A percentile compares a stretch with the other conserved stretches of the same genome.
Conservation (phyloP, 139 green algal species). For the Yamagishiella unicocca region DNA sequence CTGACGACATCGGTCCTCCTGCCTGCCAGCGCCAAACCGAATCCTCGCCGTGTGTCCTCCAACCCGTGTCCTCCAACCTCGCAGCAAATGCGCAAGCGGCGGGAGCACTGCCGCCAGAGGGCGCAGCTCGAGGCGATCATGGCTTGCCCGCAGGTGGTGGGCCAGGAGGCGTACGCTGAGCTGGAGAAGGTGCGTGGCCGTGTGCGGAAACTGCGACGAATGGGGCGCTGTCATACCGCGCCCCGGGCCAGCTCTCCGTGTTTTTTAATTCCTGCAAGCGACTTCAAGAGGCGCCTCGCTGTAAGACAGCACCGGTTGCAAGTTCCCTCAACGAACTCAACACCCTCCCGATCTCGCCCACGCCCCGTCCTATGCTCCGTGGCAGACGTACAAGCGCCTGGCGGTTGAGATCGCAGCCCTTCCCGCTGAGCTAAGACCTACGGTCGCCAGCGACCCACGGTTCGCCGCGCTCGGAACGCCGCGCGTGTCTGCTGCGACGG, state of each 20-base stretch:
- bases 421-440: neutral
- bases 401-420: neutral
- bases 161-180: neutral
- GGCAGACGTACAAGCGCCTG: neutral
- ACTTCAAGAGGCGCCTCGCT: neutral
- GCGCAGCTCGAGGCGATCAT: constrained; percentile 17
- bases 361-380: neutral
- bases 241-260: neutral
- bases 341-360: neutral
- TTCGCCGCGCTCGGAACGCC: neutral
- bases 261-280: neutral
- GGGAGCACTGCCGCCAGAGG: constrained; percentile 12
- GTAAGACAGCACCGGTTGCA: no score
- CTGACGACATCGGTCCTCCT: neutral
- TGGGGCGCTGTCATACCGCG: neutral
- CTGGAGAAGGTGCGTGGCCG: constrained; percentile 15
- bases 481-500: neutral
- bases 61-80: neutral
- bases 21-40: neutral
- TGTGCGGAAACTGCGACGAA: neutral
- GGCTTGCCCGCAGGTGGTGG: constrained; percentile 1
- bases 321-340: neutral
- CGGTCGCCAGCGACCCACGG: constrained; percentile 1
- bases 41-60: neutral
- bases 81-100: constrained; percentile 18